Base-by-base conservation (phyloP, 2,329 filamentous ascomycete genomes). In the Talaromyces sp. region DNA sequence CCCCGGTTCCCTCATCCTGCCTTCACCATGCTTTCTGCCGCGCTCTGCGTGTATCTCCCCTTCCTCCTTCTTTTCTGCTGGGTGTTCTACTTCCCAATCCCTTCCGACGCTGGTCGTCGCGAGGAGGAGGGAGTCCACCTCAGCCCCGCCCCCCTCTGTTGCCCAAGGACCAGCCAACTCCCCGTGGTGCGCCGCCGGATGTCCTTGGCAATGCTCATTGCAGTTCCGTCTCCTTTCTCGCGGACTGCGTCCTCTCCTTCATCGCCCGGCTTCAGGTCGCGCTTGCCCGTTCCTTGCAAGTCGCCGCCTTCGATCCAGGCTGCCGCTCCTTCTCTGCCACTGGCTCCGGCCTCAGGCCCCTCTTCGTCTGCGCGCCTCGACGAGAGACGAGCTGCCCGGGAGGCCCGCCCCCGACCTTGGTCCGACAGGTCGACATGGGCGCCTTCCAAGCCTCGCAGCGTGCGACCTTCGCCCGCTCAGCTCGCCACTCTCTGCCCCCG, bases 371-470 rank as follows among this genome's bases (percentile, higher is more conserved):
- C 27, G 38, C 46, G 51, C 35, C 29, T 41, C 9, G 53, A 35
- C 29, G 53, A 35, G 19, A 43, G 58, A 55, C 35, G 31, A 31
- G 41, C 51, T 38, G 51, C 41, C 9, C 41, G 24, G 46, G 58
- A 41, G 32, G 29, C 32, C 19, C 49, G 49, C 49, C 38, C 51
- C 21, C 38, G 58, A 53, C 58, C 58, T 41, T 55, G 50, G 58
- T 32, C 29, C 27, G 54, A 49, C 31, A 35, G 50, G 50, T 50
- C 58, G 17, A 53, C 41, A 26, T 54, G 46, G 50, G 29, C 56
- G 26, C 32, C 26, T 43, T 35, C 50, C 49, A 29, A 52, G 46
- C 31, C 31, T 24, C 32, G 46, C 41, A 17, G 31, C 21, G 19
- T 17, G 51, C 31, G 26, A 29, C 51, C 26, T 13, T 32, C 57